Percentiles rank a stretch among this genome's conserved stretches.
These are phyloP conservation scores for Leishmania major DNA, from an alignment of 208 protist genomes.

Conservation along the genomic window DNA sequence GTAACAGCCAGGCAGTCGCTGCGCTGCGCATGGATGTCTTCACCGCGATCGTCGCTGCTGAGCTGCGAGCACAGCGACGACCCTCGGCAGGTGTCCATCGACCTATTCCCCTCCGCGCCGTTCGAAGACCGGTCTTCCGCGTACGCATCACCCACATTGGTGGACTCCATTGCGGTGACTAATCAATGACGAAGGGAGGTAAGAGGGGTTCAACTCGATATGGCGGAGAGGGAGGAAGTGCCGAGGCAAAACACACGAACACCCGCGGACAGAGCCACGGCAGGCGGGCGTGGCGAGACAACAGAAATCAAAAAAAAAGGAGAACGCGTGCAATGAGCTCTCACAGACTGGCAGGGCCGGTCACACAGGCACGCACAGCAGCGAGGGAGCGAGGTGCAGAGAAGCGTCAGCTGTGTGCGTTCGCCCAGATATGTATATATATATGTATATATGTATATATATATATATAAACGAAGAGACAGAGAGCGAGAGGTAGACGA, in stretches of 20 bases:
- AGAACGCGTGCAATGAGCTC: neutral
- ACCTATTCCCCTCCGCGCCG: conserved; percentile 2
- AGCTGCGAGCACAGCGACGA: conserved; percentile 20
- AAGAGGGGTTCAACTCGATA: neutral
- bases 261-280: too few species aligned
- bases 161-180: neutral
- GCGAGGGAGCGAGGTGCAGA: neutral
- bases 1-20: conserved; percentile 19
- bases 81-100: conserved; percentile 12
- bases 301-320: neutral
- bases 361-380: neutral
- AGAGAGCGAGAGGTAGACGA: too few species aligned
- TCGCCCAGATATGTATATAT: neutral
- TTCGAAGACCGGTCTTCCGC: conserved; percentile 2
- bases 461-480: too few species aligned
- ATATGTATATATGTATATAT: neutral
- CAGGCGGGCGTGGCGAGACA: neutral
- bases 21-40: conserved; percentile 16
- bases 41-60: conserved; percentile 4
- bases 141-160: neutral
- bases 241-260: too few species aligned
- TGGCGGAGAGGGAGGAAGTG: neutral
- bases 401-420: neutral
- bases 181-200: neutral
- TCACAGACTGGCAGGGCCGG: neutral